These are phyloP conservation scores for Verticillium isaacii DNA, from an alignment of 2,329 filamentous ascomycete genomes.

Conservation along the genomic window DNA sequence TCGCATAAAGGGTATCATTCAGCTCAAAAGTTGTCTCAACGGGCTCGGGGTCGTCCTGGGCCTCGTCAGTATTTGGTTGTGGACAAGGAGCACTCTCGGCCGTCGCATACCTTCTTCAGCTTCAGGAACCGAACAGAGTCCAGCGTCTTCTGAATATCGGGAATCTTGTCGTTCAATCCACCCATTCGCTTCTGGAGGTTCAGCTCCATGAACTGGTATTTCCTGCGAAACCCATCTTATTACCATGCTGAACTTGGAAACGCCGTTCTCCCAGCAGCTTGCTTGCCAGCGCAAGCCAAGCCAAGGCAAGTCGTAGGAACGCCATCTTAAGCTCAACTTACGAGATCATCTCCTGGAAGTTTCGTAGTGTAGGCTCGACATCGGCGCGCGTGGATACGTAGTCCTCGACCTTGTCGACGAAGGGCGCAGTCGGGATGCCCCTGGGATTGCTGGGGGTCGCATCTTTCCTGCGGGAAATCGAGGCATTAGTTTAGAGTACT, in stretches of 20 bases:
- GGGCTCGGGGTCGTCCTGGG: conserved; percentile 53
- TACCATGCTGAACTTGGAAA: neutral
- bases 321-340: conserved; percentile 37
- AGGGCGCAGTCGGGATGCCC: conserved; percentile 78
- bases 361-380: conserved; percentile 75
- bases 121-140: conserved; percentile 86
- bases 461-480: conserved; percentile 34
- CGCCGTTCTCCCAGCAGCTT: neutral
- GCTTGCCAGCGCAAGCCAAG: neutral
- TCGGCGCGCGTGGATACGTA: conserved; percentile 75
- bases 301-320: neutral
- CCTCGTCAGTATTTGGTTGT: neutral
- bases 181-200: conserved; percentile 80
- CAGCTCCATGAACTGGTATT: conserved; percentile 99
- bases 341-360: conserved; percentile 93
- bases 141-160: conserved; percentile 92
- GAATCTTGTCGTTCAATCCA: conserved; percentile 89
- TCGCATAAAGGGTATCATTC: conserved; percentile 92
- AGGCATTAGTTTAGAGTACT: neutral
- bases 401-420: conserved; percentile 85
- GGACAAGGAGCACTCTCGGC: neutral
- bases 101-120: conserved; percentile 57
- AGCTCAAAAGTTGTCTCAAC: conserved; percentile 94
- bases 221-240: conserved; percentile 48
- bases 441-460: conserved; percentile 66